Percentiles rank a stretch among this genome's conserved stretches.
Conservation (phyloP, 1,284 basidiomycete genomes). For the Cryptococcus maquisensis region DNA sequence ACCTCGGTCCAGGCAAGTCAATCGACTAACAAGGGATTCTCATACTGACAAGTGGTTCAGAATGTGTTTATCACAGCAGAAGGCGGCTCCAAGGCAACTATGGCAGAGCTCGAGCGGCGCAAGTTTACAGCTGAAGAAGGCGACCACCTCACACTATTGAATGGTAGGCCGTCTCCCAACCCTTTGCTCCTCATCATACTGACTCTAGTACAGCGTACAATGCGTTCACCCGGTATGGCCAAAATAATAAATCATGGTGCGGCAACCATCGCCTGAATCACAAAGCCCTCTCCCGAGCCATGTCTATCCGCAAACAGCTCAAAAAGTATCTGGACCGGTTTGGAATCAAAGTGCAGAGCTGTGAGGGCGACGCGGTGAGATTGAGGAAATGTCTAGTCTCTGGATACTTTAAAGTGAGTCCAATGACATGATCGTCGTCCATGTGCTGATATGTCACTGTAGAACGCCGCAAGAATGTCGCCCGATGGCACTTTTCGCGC, state of each 20-base stretch:
- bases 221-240: conserved; percentile 78
- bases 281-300: conserved; percentile 82
- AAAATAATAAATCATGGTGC: conserved; percentile 78
- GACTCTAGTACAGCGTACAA: conserved; percentile 67
- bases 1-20: conserved; percentile 70
- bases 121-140: conserved; percentile 98
- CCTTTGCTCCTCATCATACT: neutral
- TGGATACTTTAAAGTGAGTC: conserved; percentile 72
- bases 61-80: conserved; percentile 84
- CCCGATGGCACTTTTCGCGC: conserved; percentile 85
- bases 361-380: conserved; percentile 73
- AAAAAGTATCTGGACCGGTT: conserved; percentile 90
- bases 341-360: conserved; percentile 68
- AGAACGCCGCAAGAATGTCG: conserved; percentile 80
- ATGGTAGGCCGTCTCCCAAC: conserved; percentile 56
- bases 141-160: conserved; percentile 85
- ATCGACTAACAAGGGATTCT: neutral
- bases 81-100: conserved; percentile 67
- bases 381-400: conserved; percentile 79
- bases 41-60: conserved; percentile 47
- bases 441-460: conserved; percentile 1
- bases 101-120: conserved; percentile 82
- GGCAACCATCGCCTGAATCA: conserved; percentile 87
- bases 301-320: conserved; percentile 86
- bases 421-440: neutral